phyloP scores from a whole-genome alignment of 306 rosid species.

The Vicia villosa region DNA sequence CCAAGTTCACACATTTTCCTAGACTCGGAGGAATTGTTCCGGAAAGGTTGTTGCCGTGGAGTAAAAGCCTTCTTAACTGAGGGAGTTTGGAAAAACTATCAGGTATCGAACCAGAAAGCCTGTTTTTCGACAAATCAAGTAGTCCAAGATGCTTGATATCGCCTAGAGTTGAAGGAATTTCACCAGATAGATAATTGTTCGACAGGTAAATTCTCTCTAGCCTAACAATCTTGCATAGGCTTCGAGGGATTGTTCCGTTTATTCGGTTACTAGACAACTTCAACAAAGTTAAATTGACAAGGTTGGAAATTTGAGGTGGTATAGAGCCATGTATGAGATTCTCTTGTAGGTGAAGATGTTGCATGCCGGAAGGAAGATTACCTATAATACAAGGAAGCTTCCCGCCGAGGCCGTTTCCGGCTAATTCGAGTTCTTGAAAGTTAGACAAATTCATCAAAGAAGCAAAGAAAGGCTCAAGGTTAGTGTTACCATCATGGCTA shows the following conservation, averaged over 20 bases:
- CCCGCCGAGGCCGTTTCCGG: conserved; percentile 82
- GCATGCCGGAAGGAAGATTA: conserved; percentile 64
- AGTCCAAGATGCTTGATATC: conserved; percentile 76
- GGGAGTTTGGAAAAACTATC: conserved; percentile 79
- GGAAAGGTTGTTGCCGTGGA: conserved; percentile 69
- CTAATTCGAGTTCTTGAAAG: conserved; percentile 82
- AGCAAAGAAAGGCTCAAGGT: conserved; percentile 78
- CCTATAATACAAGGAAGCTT: conserved; percentile 73
- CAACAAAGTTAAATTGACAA: conserved; percentile 72
- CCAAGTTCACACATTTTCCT: conserved; percentile 76
- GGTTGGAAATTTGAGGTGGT: conserved; percentile 76
- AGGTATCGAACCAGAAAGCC: conserved; percentile 80
- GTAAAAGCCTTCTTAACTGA: conserved; percentile 80
- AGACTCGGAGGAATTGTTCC: conserved; percentile 81
- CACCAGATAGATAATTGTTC: conserved; percentile 79
- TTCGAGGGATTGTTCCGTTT: conserved; percentile 75
- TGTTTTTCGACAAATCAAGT: conserved; percentile 78
- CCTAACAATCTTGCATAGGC: conserved; percentile 56
- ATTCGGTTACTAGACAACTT: conserved; percentile 76
- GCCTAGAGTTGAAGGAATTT: conserved; percentile 73
- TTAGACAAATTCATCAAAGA: conserved; percentile 61
- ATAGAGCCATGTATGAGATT: conserved; percentile 74
- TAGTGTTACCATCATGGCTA: conserved; percentile 78
- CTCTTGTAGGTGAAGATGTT: conserved; percentile 62
- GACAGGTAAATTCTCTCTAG: conserved; percentile 79